Evolutionary conservation across 2,329 filamentous ascomycete species (phyloP).

Genomic region (Colletotrichum lindemuthianum): DNA sequence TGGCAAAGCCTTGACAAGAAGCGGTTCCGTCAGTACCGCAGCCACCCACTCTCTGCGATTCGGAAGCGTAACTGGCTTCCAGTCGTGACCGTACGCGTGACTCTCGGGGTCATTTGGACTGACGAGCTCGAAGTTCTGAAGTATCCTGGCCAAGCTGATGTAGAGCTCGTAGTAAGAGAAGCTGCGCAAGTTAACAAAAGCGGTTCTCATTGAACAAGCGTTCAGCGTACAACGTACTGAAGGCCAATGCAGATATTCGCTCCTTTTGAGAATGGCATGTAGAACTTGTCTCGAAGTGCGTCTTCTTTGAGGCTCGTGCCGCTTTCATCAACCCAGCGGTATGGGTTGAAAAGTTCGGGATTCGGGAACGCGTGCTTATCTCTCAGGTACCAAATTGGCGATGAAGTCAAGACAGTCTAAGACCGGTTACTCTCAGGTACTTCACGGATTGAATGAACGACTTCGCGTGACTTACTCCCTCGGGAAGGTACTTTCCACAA

Average conservation of each 20-base stretch:
- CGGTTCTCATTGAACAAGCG: not conserved
- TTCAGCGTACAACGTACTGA: slow-evolving; percentile 38
- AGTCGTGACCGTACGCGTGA: slow-evolving; percentile 10
- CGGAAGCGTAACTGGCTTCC: slow-evolving; percentile 37
- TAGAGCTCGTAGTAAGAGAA: slow-evolving; percentile 18
- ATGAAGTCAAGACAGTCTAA: slow-evolving; percentile 41
- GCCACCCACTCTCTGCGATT: slow-evolving; percentile 39
- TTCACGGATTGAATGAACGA: not conserved
- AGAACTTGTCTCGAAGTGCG: slow-evolving; percentile 40
- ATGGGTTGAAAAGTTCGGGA: slow-evolving; percentile 40
- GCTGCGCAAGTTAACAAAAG: not conserved
- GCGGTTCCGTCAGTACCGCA: slow-evolving; percentile 25
- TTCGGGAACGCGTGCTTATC: slow-evolving; percentile 41
- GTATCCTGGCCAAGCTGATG: not conserved
- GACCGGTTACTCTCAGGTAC: not conserved
- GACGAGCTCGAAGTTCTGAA: slow-evolving; percentile 2
- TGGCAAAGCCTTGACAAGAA: slow-evolving; percentile 1
- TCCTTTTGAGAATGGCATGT: slow-evolving; percentile 44
- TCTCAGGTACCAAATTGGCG: slow-evolving; percentile 43
- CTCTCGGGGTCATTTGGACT: not conserved
- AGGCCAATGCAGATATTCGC: slow-evolving; percentile 42
- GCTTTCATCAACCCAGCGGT: slow-evolving; percentile 39
- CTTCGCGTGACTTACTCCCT: slow-evolving; percentile 33
- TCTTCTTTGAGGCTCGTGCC: slow-evolving; percentile 28
- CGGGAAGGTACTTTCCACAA: slow-evolving; percentile 38